Conservation (phyloP, 768 basidiomycete genomes). For the Boletus edulis region DNA sequence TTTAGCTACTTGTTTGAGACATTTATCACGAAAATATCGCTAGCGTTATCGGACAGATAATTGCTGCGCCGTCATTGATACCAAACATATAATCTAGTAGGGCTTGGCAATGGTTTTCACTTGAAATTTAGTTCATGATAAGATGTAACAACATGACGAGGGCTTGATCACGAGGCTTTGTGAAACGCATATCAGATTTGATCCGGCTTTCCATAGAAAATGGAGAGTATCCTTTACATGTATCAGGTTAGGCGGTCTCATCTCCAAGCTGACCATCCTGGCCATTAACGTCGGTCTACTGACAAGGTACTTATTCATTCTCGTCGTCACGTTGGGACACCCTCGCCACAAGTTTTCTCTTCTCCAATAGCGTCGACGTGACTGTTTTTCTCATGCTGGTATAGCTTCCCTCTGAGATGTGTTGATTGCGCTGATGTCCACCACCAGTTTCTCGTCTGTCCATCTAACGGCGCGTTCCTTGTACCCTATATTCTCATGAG, state of each 20-base stretch:
- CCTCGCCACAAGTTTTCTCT: background rate
- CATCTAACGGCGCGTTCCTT: slow-evolving; percentile 35
- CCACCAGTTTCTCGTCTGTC: slow-evolving; percentile 34
- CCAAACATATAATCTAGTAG: no score
- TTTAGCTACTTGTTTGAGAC: no score
- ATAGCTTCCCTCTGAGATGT: background rate
- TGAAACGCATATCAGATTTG: no score
- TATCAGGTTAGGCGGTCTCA: slow-evolving; percentile 32
- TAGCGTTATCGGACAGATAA: no score
- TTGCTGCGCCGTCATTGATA: no score
- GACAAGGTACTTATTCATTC: slow-evolving; percentile 31
- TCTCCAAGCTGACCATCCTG: slow-evolving; percentile 32
- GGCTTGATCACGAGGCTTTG: no score
- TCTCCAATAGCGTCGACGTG: slow-evolving; percentile 26
- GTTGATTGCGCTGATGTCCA: background rate
- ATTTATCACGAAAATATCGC: no score
- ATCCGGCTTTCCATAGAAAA: no score
- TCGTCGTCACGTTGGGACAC: background rate
- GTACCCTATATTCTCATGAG: slow-evolving; percentile 39
- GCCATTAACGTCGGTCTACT: slow-evolving; percentile 36
- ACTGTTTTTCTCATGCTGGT: slow-evolving; percentile 27
- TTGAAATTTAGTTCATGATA: no score
- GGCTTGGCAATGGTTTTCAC: no score
- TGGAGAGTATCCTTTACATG: no score
- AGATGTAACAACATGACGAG: no score